These are phyloP conservation scores for Nevesoporus exiguus DNA, from an alignment of 768 basidiomycete genomes.

Conservation along the genomic window DNA sequence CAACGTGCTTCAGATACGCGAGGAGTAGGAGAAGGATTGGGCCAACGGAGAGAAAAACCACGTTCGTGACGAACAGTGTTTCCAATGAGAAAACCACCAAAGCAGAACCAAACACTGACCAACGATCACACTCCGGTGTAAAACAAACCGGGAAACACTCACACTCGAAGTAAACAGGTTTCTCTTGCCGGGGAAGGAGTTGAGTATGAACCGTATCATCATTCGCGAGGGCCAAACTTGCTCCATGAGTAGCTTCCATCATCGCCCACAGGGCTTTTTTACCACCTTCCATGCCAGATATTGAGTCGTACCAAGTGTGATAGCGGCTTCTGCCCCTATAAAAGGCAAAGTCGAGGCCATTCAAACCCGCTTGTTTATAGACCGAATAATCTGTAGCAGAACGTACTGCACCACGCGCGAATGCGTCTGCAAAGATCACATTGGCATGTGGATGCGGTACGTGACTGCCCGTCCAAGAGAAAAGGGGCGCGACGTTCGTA, in stretches of 20 bases:
- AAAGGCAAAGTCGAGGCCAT: slow-evolving; percentile 77
- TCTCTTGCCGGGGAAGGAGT: slow-evolving; percentile 22
- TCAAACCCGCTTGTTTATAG: slow-evolving; percentile 54
- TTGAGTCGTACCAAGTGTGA: slow-evolving; percentile 71
- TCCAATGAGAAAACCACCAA: slow-evolving; percentile 55
- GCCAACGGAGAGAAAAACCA: slow-evolving; percentile 59
- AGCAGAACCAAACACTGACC: slow-evolving; percentile 54
- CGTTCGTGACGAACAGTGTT: slow-evolving; percentile 51
- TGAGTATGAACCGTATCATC: slow-evolving; percentile 29
- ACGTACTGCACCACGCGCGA: slow-evolving; percentile 59
- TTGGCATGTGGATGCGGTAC: slow-evolving; percentile 72
- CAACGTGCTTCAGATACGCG: slow-evolving; percentile 33
- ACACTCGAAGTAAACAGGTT: slow-evolving; percentile 74
- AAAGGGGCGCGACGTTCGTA: slow-evolving; percentile 55
- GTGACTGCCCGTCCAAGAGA: slow-evolving; percentile 42
- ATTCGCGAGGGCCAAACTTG: slow-evolving; percentile 54
- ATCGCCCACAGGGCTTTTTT: slow-evolving; percentile 69
- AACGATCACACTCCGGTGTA: not conserved
- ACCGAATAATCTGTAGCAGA: slow-evolving; percentile 74
- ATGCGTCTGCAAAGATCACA: slow-evolving; percentile 66
- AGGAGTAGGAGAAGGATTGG: slow-evolving; percentile 53
- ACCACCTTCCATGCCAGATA: slow-evolving; percentile 54
- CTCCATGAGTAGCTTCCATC: slow-evolving; percentile 62
- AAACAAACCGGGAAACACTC: slow-evolving; percentile 24
- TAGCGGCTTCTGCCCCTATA: slow-evolving; percentile 72